These are phyloP conservation scores for Quercus robur DNA, from an alignment of 306 rosid species.

Conservation along the genomic window DNA sequence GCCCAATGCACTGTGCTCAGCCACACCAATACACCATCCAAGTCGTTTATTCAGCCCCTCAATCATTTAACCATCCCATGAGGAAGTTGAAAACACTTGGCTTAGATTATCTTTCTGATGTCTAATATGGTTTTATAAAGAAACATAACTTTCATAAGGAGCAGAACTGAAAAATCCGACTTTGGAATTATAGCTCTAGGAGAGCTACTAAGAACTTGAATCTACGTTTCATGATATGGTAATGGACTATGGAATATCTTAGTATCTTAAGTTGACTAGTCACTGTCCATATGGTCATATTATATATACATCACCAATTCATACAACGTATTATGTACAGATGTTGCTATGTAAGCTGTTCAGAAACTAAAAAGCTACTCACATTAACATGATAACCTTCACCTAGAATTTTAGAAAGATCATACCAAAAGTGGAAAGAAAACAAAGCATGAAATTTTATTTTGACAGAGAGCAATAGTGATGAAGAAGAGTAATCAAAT, in stretches of 20 bases:
- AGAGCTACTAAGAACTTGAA: not conserved
- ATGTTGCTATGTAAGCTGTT: not conserved
- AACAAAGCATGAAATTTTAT: not conserved
- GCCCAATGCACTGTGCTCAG: not conserved
- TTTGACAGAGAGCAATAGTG: not conserved
- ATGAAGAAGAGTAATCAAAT: slow-evolving; percentile 2
- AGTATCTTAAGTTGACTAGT: not conserved
- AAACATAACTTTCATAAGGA: not conserved
- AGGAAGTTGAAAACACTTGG: not conserved
- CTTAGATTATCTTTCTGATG: not conserved
- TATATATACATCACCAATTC: not conserved
- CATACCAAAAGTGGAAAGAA: not conserved
- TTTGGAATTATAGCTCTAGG: not conserved
- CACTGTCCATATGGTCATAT: not conserved
- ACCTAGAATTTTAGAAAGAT: not conserved
- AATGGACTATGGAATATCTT: too few species aligned
- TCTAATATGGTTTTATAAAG: not conserved
- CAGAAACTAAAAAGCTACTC: not conserved
- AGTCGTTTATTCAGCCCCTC: not conserved
- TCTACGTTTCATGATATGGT: not conserved
- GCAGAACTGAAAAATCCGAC: not conserved
- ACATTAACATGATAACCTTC: not conserved
- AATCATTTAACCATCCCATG: not conserved
- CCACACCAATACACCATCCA: not conserved
- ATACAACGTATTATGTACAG: not conserved